These are phyloP conservation scores for Paraphoma sp. DNA, from an alignment of 2,329 filamentous ascomycete genomes.

Conservation along the genomic window DNA sequence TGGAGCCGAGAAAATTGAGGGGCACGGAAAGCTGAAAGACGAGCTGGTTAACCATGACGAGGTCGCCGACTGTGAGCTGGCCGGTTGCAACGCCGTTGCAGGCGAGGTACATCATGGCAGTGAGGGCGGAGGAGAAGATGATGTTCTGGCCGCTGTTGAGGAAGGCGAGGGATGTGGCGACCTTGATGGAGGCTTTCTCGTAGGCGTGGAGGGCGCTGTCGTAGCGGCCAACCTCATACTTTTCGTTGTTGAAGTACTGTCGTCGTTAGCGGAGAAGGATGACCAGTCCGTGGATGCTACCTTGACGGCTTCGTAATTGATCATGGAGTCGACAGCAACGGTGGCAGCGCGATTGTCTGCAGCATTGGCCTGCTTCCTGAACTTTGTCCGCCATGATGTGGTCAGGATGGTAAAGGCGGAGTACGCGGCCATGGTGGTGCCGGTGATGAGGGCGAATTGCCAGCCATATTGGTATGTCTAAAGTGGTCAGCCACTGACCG, in stretches of 20 bases:
- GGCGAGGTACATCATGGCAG: slow-evolving; percentile 97
- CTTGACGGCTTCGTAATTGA: slow-evolving; percentile 99
- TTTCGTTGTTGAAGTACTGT: slow-evolving; percentile 95
- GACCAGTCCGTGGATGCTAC: slow-evolving; percentile 14
- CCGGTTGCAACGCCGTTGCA: slow-evolving; percentile 86
- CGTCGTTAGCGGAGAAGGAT: neutral
- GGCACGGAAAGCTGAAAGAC: slow-evolving; percentile 98
- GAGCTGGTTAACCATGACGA: slow-evolving; percentile 98
- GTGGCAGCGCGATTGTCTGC: slow-evolving; percentile 96
- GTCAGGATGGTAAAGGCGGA: slow-evolving; percentile 97
- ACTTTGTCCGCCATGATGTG: slow-evolving; percentile 96
- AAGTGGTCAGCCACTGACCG: slow-evolving; percentile 9
- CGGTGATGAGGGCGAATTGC: slow-evolving; percentile 90
- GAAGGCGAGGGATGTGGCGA: slow-evolving; percentile 89
- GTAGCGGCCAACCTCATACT: slow-evolving; percentile 89
- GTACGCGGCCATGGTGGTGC: slow-evolving; percentile 89
- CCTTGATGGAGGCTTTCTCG: slow-evolving; percentile 94
- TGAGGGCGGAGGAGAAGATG: slow-evolving; percentile 93
- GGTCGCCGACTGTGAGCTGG: slow-evolving; percentile 85
- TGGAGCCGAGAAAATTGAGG: slow-evolving; percentile 96
- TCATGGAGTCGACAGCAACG: slow-evolving; percentile 92
- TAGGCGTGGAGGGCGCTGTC: slow-evolving; percentile 86
- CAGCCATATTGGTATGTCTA: slow-evolving; percentile 91
- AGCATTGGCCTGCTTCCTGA: slow-evolving; percentile 91
- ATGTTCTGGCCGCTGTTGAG: slow-evolving; percentile 96